These are phyloP conservation scores for Aspergillus avenaceus DNA, from an alignment of 495 filamentous ascomycete species.

Conservation along the genomic window DNA sequence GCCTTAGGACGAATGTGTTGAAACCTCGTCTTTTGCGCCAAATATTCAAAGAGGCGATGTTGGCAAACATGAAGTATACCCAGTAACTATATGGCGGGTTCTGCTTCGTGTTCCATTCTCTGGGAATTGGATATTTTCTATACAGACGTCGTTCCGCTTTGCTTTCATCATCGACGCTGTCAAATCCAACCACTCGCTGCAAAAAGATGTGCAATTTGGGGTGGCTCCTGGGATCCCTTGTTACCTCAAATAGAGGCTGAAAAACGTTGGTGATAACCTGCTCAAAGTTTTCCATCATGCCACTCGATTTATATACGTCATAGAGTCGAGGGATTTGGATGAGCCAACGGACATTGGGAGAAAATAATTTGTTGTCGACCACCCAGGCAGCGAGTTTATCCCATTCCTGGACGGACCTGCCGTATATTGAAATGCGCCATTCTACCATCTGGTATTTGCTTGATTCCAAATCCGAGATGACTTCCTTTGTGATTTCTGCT, in stretches of 20 bases:
- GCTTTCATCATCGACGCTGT: slow-evolving; percentile 97
- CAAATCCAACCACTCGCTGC: slow-evolving; percentile 92
- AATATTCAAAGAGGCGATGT: slow-evolving; percentile 86
- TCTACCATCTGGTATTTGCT: slow-evolving; percentile 99
- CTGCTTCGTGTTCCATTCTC: slow-evolving; percentile 81
- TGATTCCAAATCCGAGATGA: slow-evolving; percentile 94
- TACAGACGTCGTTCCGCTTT: slow-evolving; percentile 89
- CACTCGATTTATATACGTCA: slow-evolving; percentile 88
- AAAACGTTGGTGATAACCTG: slow-evolving; percentile 90
- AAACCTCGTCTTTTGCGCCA: slow-evolving; percentile 90
- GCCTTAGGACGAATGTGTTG: slow-evolving; percentile 90
- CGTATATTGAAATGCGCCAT: slow-evolving; percentile 97
- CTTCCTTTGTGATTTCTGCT: slow-evolving; percentile 95
- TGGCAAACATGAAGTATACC: slow-evolving; percentile 96
- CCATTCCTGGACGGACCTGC: slow-evolving; percentile 89
- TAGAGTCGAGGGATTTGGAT: slow-evolving; percentile 93
- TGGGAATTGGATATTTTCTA: slow-evolving; percentile 88
- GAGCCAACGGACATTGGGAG: slow-evolving; percentile 95
- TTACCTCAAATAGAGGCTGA: slow-evolving; percentile 91
- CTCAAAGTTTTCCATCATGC: slow-evolving; percentile 83
- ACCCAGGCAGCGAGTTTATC: slow-evolving; percentile 98
- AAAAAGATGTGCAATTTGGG: slow-evolving; percentile 93
- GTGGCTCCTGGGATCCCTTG: slow-evolving; percentile 77
- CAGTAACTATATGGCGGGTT: slow-evolving; percentile 99
- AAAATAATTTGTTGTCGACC: slow-evolving; percentile 97